These are phyloP conservation scores for Sporothrix schenckii DNA, from an alignment of 2,329 filamentous ascomycete species.

Conservation along the genomic window DNA sequence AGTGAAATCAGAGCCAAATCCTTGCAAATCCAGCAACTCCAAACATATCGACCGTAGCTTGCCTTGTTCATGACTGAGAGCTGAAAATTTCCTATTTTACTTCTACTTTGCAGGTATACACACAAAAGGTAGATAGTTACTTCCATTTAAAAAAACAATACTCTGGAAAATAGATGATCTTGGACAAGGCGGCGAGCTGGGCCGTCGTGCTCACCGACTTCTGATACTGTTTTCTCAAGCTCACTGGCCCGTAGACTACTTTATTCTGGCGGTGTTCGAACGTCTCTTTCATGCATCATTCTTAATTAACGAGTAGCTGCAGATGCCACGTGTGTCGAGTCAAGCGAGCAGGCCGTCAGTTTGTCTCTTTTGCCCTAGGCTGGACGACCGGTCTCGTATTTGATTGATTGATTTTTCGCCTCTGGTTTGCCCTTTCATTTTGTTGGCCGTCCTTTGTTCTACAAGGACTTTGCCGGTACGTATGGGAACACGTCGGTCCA, in stretches of 20 bases:
- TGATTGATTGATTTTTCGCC: neutral
- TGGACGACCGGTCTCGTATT: neutral
- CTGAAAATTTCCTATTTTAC: too few species aligned
- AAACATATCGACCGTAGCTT: neutral
- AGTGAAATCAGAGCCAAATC: too few species aligned
- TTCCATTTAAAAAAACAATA: neutral
- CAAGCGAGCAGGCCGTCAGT: constrained; percentile 46
- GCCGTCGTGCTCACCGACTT: constrained; percentile 28
- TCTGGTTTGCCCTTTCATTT: neutral
- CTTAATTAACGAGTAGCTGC: constrained; percentile 31
- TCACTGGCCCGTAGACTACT: neutral
- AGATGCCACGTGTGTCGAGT: constrained; percentile 59
- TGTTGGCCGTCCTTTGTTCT: constrained; percentile 20
- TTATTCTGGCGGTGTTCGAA: constrained; percentile 23
- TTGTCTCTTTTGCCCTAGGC: neutral
- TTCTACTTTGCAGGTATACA: too few species aligned
- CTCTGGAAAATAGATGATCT: neutral
- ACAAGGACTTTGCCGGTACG: neutral
- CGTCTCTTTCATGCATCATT: constrained; percentile 10
- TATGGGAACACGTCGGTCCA: constrained; percentile 17
- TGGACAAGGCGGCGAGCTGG: neutral
- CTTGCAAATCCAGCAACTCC: too few species aligned
- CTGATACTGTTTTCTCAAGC: neutral
- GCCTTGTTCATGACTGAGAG: too few species aligned
- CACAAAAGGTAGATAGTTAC: too few species aligned